Base-by-base conservation (phyloP, 2,329 filamentous ascomycete species). In the Clarireedia sp. region DNA sequence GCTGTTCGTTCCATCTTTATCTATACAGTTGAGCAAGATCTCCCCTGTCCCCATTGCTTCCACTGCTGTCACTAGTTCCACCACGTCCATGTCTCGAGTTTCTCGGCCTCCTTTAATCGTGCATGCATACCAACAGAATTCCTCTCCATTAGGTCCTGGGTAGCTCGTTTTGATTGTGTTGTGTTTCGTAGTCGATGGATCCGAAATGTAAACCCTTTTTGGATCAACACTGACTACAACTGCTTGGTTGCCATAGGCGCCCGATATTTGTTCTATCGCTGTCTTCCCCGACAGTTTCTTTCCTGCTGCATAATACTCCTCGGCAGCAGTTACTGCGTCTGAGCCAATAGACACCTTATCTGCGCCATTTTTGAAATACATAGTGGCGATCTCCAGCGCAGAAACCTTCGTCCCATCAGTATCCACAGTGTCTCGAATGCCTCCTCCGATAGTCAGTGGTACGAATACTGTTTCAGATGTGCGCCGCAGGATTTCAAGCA, bases 291-390 rank as follows among this genome's bases (percentile, higher is more conserved):
- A 83, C 37, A 95, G 76, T 55, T 79, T 82, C 62, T 80, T 77
- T 24, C 86, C 86, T 10, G 78, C 76, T 9, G 80, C 78, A 71
- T 91, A 89, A 75, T 95, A 99, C 66, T 92, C 87, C 71, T 97
- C 91, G 0, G 94, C 94, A 33, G 94, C 94, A 45, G 85, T 79
- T 24, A 99, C 95, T 55, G 94, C 94, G 70, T 99, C 94, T 7
- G 88, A 95, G 9, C 94, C 94, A 67, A 99, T 96, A 50, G 89
- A 95, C 55, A 99, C 91, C 74, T 99, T 99, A 75, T 99, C 94
- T 24, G 94, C 94, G 58, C 94, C 94, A 44, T 86, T 91, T 71
- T 92, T 87, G 81, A 99, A 99, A 78, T 99, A 99, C 80, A 97
- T 86, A 47, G 86, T 92, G 19, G 94, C 94, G 59, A 99, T 90